Base-by-base conservation (phyloP, 805 yeast genomes). In the Yueomyces sinensis region DNA sequence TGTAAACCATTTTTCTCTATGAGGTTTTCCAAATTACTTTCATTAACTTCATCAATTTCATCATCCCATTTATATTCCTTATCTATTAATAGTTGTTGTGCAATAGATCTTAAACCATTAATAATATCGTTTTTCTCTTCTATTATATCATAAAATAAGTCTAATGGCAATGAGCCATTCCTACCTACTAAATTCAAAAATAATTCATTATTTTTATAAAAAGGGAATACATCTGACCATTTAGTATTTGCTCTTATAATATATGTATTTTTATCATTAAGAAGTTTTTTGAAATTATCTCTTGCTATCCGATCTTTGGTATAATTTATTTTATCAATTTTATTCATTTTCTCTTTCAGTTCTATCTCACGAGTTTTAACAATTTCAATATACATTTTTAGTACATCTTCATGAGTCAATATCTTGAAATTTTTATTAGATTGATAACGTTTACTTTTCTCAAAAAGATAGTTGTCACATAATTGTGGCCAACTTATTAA, bases 111-210 rank as follows among this genome's bases (percentile, higher is more conserved):
- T 47, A 74, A 72, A 17, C 75, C 72, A 39, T 66, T 68, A 31
- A 81, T 49, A 2, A 63, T 47, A 35, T 74, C 69, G 24, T 68
- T 65, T 44, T 72, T 74, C 37, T 72, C 76, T 43, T 79, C 86
- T 3, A 79, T 65, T 0, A 69, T 46, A 51, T 86, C 94, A 71
- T 82, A 70, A 51, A 79, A 84, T 29, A 82, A 55, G 41, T 84
- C 94, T 29, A 76, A 48, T 1, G 94, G 79, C 1, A 75, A 67
- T 0, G 95, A 83, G 0, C 95, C 94, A 31, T 70, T 63, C 35
- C 86, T 66, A 0, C 93, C 94, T 37, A 84, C 64, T 27, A 84
- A 41, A 17, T 66, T 72, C 13, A 70, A 46, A 47, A 79, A 84
- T 13, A 72, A 58, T 31, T 61, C 62, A 40, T 77, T 79, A 23